Conservation (phyloP, 2,329 filamentous ascomycete genomes). For the Curvularia verruculosa region DNA sequence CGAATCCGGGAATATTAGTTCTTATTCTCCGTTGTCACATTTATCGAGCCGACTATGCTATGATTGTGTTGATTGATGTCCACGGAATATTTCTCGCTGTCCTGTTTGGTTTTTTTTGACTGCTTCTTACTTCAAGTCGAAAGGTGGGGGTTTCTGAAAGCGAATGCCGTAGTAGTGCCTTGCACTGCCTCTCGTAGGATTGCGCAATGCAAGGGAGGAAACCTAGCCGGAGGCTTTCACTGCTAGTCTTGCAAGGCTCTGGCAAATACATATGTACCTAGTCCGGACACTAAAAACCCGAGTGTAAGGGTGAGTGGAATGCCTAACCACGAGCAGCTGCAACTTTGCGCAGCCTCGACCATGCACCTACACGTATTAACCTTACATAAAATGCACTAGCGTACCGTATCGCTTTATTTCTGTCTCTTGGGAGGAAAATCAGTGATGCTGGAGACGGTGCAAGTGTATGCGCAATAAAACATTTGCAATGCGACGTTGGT, state of each 20-base stretch:
- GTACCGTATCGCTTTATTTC: background rate
- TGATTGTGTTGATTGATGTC: no score
- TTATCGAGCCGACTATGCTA: background rate
- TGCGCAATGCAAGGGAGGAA: background rate
- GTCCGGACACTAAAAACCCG: conserved; percentile 3
- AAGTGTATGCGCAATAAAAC: background rate
- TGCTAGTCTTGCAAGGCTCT: conserved; percentile 10
- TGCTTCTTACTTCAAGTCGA: background rate
- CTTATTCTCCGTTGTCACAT: conserved; percentile 9
- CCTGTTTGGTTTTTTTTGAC: background rate
- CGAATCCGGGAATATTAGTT: conserved; percentile 5
- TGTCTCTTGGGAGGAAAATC: background rate
- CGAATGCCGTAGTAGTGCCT: background rate
- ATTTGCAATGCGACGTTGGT: conserved; percentile 19
- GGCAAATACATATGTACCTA: no score
- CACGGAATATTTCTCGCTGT: no score
- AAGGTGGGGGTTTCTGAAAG: background rate
- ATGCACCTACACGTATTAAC: background rate
- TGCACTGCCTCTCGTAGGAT: background rate
- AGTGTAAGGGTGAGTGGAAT: conserved; percentile 1
- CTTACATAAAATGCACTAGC: background rate
- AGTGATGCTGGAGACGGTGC: background rate
- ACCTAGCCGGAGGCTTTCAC: background rate
- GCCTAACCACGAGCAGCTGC: conserved; percentile 1
- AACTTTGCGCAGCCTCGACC: conserved; percentile 1